Base-by-base conservation (phyloP, 208 protist genomes). In the Trypanosoma theileri region DNA sequence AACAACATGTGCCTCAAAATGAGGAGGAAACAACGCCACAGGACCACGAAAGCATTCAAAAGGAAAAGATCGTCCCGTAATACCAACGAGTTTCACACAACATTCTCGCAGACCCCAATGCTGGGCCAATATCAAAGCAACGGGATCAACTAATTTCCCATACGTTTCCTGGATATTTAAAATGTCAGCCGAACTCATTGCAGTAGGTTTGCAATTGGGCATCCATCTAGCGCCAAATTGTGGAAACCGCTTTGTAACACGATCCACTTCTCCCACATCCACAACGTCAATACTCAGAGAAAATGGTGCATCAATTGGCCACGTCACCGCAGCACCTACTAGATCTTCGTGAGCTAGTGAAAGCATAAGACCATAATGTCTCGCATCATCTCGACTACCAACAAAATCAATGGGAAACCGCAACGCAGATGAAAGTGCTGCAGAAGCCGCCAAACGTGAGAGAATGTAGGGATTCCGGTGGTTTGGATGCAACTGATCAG, bases 51-150 rank as follows among this genome's bases (percentile, higher is more conserved):
- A 54, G 28, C 75, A 82, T 14, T 41, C 65, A 66, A 83, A 83
- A 6, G 71, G 59, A 61, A 90, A 90, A 21, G 68, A 50, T 17
- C 81, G 77, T 9, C 64, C 60, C 16, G 60, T 16, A 17, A 85
- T 55, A 21, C 81, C 81, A 41, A 86, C 58, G 19, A 91, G 81
- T 61, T 91, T 91, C 13, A 91, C 74, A 22, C 74, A 79, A 65
- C 81, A 87, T 73, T 91, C 81, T 11, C 85, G 79, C 41, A 84
- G 59, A 21, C 58, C 67, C 82, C 85, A 91, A 68, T 87, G 85
- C 52, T 85, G 81, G 11, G 81, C 72, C 55, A 91, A 54, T 40
- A 81, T 67, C 9, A 83, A 26, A 13, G 77, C 45, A 16, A 28
- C 44, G 22, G 72, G 79, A 40, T 74, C 73, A n/a, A 73, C 64